Base-by-base conservation (phyloP, 2,329 filamentous ascomycete species). In the Cladophialophora psammophila region DNA sequence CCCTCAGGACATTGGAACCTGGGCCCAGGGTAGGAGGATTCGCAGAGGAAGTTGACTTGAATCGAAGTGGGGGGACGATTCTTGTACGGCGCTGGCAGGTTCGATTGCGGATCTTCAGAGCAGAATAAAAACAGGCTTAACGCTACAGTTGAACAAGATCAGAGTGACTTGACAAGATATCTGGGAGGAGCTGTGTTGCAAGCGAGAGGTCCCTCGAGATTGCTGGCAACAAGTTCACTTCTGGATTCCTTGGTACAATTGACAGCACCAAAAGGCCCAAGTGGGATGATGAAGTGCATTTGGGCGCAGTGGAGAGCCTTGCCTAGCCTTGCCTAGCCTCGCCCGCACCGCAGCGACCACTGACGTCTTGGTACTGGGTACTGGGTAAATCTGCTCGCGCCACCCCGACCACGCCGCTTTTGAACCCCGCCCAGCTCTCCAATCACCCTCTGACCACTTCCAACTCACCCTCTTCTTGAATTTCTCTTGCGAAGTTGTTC, bases 31-130 rank as follows among this genome's bases (percentile, higher is more conserved):
- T 10, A 26, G 45, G 3, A 50, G 45, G 12, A 26, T 26, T 50
- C 45, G 45, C 45, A 50, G 10, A 20, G 18, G 45, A 20, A 50
- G 45, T 18, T 50, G 18, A 31, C 8, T 50, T 26, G 4, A 10
- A 50, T 20, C 15, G 18, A 55, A 55, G 31, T 55, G 52, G n/a
- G 52, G 52, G 34, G 26, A 55, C 31, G 18, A n/a, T 36, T 55
- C 31, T 55, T 15, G 32, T 26, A 12, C 32, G 52, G 12, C 52
- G 52, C 52, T 35, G 31, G 20, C 20, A 54, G 50, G 31, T 32
- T 54, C 50, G 50, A 54, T 32, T 7, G 32, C 26, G 40, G n/a
- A 45, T 15, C 9, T 15, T 10, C 20, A 26, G 45, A 9, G 12
- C 20, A 26, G 15, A 1, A 13, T 4, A 55, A 55, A 15, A 10